Evolutionary conservation across 208 protist genomes (phyloP).

Genomic region (Crithidia bombi): DNA sequence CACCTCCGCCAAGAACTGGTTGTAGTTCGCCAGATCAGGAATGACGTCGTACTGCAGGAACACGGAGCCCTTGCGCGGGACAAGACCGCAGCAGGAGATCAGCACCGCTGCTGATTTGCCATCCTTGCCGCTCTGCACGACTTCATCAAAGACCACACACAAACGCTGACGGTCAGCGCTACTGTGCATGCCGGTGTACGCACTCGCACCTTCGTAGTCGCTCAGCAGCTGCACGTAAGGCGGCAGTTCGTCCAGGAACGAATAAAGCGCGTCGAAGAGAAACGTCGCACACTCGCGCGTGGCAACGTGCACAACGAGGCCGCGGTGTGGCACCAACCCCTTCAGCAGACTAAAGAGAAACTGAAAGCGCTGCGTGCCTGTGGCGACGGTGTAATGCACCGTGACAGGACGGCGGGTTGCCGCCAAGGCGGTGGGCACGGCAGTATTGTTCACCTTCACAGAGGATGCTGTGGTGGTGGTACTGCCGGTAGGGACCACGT

Average conservation of each 20-base stretch:
- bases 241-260: slow-evolving; percentile 52
- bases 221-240: slow-evolving; percentile 47
- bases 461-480: not conserved
- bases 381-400: slow-evolving; percentile 65
- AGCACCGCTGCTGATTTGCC: slow-evolving; percentile 55
- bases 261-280: slow-evolving; percentile 61
- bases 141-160: slow-evolving; percentile 50
- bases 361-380: slow-evolving; percentile 64
- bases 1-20: slow-evolving; percentile 60
- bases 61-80: slow-evolving; percentile 45
- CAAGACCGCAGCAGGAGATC: slow-evolving; percentile 65
- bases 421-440: slow-evolving; percentile 4
- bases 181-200: slow-evolving; percentile 39
- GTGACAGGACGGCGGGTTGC: slow-evolving; percentile 29
- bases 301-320: slow-evolving; percentile 70
- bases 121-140: slow-evolving; percentile 20
- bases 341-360: slow-evolving; percentile 68
- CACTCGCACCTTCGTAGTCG: slow-evolving; percentile 70
- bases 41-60: slow-evolving; percentile 78
- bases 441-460: not conserved
- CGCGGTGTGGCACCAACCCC: slow-evolving; percentile 39
- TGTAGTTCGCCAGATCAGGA: slow-evolving; percentile 63
- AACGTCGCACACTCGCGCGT: slow-evolving; percentile 67
- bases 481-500: not conserved
- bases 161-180: slow-evolving; percentile 44